Conservation (phyloP, 2,329 filamentous ascomycete species). For the Cladorrhinum sp. region DNA sequence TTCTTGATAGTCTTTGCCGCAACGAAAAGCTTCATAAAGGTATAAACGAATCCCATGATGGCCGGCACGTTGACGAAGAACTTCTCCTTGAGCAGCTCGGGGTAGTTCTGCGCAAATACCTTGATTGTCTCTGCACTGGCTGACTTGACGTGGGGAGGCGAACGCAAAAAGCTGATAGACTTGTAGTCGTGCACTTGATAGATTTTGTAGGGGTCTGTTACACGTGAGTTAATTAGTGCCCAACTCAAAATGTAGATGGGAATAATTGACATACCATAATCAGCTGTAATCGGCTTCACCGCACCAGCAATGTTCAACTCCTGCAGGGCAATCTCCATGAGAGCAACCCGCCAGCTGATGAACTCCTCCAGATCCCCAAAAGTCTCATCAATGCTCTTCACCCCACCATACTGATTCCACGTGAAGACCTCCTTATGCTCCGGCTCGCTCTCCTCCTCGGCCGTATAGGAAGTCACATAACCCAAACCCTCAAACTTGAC, state of each 20-base stretch:
- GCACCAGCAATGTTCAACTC: conserved; percentile 69
- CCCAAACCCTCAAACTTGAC: conserved; percentile 75
- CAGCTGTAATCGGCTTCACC: conserved; percentile 68
- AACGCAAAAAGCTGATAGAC: conserved; percentile 79
- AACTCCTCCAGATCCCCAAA: conserved; percentile 87
- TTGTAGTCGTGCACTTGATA: conserved; percentile 93
- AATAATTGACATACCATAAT: conserved; percentile 43
- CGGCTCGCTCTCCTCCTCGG: conserved; percentile 33
- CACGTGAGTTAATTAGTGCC: too few relatives aligned
- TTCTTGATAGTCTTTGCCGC: conserved; percentile 72
- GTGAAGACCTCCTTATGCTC: conserved; percentile 65
- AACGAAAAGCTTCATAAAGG: conserved; percentile 71
- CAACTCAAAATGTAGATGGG: too few relatives aligned
- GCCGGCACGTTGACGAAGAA: conserved; percentile 93
- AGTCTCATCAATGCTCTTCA: conserved; percentile 75
- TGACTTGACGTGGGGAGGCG: conserved; percentile 71
- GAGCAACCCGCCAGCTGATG: conserved; percentile 81
- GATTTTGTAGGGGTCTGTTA: conserved; percentile 74
- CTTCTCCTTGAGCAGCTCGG: conserved; percentile 83
- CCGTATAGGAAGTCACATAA: conserved; percentile 71
- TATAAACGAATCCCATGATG: conserved; percentile 86
- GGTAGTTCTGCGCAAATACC: conserved; percentile 78
- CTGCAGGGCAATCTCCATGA: conserved; percentile 83
- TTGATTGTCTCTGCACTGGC: conserved; percentile 79
- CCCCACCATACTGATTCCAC: conserved; percentile 90